A percentile compares a stretch with the other conserved stretches of the same genome.
Conservation (phyloP, 2,329 filamentous ascomycete genomes). For the Bipolaris bicolor region DNA sequence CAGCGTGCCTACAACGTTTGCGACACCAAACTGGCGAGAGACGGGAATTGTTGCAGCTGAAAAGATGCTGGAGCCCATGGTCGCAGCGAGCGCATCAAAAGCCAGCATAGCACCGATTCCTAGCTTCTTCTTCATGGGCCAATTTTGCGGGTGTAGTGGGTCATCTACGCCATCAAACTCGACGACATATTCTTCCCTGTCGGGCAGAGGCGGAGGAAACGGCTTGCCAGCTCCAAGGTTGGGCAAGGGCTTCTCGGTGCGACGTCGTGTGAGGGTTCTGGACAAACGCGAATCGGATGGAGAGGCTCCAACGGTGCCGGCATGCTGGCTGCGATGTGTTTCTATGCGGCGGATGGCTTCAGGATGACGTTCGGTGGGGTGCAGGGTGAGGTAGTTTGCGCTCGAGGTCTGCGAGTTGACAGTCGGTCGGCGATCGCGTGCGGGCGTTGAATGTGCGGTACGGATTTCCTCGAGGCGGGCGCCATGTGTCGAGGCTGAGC, state of each 20-base stretch:
- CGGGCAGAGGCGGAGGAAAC: constrained; percentile 72
- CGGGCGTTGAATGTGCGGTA: constrained; percentile 29
- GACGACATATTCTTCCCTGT: constrained; percentile 78
- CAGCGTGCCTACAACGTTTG: constrained; percentile 39
- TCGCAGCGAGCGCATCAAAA: constrained; percentile 72
- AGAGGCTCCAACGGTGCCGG: constrained; percentile 67
- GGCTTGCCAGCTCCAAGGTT: constrained; percentile 74
- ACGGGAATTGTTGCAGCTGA: constrained; percentile 44
- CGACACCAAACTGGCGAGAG: constrained; percentile 38
- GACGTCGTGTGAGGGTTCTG: constrained; percentile 49
- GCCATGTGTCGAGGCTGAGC: constrained; percentile 20
- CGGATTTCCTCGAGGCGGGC: constrained; percentile 39
- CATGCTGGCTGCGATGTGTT: constrained; percentile 74
- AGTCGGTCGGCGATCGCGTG: constrained; percentile 26
- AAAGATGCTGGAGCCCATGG: constrained; percentile 65
- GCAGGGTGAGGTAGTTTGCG: constrained; percentile 33
- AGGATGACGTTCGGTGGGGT: constrained; percentile 66
- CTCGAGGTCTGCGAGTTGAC: constrained; percentile 27
- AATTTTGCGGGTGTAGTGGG: constrained; percentile 87
- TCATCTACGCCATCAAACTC: constrained; percentile 84
- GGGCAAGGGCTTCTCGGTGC: constrained; percentile 63
- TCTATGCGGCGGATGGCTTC: constrained; percentile 75
- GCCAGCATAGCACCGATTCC: constrained; percentile 70
- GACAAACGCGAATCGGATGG: constrained; percentile 49
- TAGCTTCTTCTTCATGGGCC: constrained; percentile 79